Percentiles rank a stretch among this genome's conserved stretches.
Conservation (phyloP, 345 rosid genomes). For the Eucalyptus erythrocorys region DNA sequence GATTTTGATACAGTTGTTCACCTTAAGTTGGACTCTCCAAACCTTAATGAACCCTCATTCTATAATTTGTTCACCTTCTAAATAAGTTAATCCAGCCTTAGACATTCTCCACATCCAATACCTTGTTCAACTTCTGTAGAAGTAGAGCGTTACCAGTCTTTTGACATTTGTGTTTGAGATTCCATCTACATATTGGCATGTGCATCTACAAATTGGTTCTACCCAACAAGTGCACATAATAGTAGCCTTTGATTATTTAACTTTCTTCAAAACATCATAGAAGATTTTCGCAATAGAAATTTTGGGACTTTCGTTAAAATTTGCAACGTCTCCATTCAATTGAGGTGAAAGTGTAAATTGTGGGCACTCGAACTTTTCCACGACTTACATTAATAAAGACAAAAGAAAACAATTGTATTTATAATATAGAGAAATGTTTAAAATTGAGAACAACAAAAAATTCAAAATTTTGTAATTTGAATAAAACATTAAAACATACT, state of each 20-base stretch:
- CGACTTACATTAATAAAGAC: not conserved
- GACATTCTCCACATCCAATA: not conserved
- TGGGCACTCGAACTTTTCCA: not conserved
- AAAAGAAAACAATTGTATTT: not conserved
- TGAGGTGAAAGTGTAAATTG: not conserved
- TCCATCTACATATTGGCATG: not conserved
- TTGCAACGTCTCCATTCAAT: not conserved
- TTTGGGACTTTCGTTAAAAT: not conserved
- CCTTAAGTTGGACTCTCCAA: not conserved
- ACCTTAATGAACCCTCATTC: not conserved
- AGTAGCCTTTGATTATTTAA: not conserved
- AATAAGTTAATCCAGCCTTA: not conserved
- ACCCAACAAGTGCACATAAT: not conserved
- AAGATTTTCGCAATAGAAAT: not conserved
- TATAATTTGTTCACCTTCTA: not conserved
- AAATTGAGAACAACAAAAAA: not conserved
- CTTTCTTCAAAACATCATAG: not conserved
- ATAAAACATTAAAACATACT: not conserved
- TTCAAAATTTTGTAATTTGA: not conserved
- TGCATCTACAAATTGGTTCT: not conserved
- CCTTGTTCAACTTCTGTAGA: not conserved
- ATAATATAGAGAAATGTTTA: not conserved
- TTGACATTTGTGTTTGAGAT: not conserved
- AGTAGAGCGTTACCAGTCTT: rapidly evolving
- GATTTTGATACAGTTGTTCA: not conserved